These are phyloP conservation scores for Phytopythium cucurbitacearum DNA, from an alignment of 352 stramenopile species.

Conservation along the genomic window DNA sequence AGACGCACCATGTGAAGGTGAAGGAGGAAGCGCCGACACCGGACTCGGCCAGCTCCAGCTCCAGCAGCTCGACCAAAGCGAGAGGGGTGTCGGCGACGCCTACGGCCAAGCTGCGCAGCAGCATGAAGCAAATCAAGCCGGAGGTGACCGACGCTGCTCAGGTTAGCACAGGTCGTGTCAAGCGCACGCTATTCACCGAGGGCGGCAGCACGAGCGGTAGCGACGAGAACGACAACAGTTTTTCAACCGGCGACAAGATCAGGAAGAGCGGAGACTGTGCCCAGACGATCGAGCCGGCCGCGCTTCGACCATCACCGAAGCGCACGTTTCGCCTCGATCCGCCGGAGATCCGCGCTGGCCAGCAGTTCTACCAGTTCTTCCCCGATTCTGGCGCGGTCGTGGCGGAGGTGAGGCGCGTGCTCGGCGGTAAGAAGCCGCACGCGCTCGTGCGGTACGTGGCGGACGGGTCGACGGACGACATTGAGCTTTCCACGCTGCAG, in stretches of 20 bases:
- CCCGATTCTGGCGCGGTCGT: constrained; percentile 49
- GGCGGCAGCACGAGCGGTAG: constrained; percentile 42
- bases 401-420: constrained; percentile 67
- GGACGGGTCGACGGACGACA: constrained; percentile 44
- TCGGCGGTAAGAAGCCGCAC: constrained; percentile 77
- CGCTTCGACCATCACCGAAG: constrained; percentile 44
- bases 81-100: constrained; percentile 28
- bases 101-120: constrained; percentile 41
- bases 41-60: constrained; percentile 3
- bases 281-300: constrained; percentile 33
- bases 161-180: constrained; percentile 23
- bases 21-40: not conserved
- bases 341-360: constrained; percentile 51
- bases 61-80: constrained; percentile 8
- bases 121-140: constrained; percentile 29
- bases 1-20: not conserved
- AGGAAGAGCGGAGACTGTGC: not conserved
- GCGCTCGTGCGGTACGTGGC: constrained; percentile 62
- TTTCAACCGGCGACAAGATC: constrained; percentile 2
- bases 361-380: constrained; percentile 78
- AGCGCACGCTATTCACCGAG: constrained; percentile 64
- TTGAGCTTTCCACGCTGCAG: constrained; percentile 68
- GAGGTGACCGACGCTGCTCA: constrained; percentile 6
- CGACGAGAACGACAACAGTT: constrained; percentile 45
- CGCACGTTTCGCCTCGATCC: constrained; percentile 41